phyloP scores from a whole-genome alignment of 768 basidiomycete species.

The Trametopsis cervina region DNA sequence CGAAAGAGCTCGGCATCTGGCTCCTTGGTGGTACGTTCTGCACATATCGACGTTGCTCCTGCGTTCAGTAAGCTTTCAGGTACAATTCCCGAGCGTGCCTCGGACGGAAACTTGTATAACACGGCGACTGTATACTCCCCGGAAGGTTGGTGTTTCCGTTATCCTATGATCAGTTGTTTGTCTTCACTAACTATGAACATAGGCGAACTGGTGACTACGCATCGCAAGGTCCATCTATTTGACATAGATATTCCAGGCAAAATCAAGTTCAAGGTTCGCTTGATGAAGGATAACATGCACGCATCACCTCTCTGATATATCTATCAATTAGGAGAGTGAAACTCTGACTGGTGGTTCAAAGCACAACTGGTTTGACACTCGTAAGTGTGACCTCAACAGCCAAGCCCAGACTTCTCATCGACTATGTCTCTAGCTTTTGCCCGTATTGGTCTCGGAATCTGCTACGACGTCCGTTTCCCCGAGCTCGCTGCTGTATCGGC shows the following conservation, averaged over 20 bases:
- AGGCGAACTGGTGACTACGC: slow-evolving; percentile 82
- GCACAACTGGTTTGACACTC: slow-evolving; percentile 82
- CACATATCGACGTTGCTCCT: background rate
- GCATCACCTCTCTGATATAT: background rate
- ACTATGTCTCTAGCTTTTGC: slow-evolving; percentile 73
- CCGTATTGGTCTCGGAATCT: slow-evolving; percentile 93
- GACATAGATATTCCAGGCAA: slow-evolving; percentile 96
- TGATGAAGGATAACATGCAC: background rate
- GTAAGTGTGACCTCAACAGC: no score
- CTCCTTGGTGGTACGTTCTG: slow-evolving; percentile 74
- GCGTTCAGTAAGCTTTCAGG: slow-evolving; percentile 40
- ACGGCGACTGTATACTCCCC: slow-evolving; percentile 90
- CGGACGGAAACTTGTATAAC: slow-evolving; percentile 75
- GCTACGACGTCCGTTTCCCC: slow-evolving; percentile 93
- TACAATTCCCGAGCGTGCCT: slow-evolving; percentile 85
- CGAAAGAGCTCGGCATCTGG: slow-evolving; percentile 77
- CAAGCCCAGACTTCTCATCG: no score
- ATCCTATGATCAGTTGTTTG: background rate
- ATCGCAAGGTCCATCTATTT: slow-evolving; percentile 95
- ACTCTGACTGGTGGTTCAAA: slow-evolving; percentile 71
- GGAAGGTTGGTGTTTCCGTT: slow-evolving; percentile 36
- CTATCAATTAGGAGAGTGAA: slow-evolving; percentile 72
- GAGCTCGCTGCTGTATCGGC: slow-evolving; percentile 91
- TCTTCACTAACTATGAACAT: background rate
- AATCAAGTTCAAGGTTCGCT: slow-evolving; percentile 76